phyloP scores from a whole-genome alignment of 495 filamentous ascomycete genomes.

The Podospora conica region DNA sequence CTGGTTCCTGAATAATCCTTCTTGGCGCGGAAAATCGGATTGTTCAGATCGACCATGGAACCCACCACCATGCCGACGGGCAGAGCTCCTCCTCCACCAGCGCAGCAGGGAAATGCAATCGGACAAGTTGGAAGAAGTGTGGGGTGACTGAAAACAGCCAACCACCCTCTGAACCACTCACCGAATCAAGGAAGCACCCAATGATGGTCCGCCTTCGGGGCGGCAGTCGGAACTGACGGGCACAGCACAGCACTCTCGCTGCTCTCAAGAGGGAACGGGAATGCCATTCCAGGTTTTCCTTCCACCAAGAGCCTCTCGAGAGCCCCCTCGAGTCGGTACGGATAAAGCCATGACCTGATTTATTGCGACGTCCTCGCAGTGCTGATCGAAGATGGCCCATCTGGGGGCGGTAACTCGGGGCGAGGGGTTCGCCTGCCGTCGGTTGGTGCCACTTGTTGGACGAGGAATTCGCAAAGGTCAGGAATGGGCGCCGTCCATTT shows the following conservation, averaged over 20 bases:
- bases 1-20: conserved; percentile 1
- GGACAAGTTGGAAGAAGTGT: conserved; percentile 4
- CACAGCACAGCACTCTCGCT: too few relatives aligned
- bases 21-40: not conserved
- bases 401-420: too few relatives aligned
- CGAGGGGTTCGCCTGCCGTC: not conserved
- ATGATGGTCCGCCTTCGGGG: not conserved
- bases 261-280: not conserved
- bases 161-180: not conserved
- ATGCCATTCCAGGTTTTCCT: not conserved
- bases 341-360: not conserved
- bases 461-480: not conserved
- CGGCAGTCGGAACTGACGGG: not conserved
- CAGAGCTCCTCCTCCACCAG: not conserved
- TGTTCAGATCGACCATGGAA: not conserved
- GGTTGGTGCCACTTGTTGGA: too few relatives aligned
- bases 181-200: conserved; percentile 9
- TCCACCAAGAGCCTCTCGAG: not conserved
- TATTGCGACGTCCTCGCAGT: not conserved
- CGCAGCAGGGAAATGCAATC: conserved; percentile 9
- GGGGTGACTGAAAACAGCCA: not conserved
- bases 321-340: not conserved
- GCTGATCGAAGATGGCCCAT: not conserved
- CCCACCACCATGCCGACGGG: not conserved
- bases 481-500: not conserved